These are phyloP conservation scores for Aspergillus udagawae DNA, from an alignment of 2,329 filamentous ascomycete species.

Conservation along the genomic window DNA sequence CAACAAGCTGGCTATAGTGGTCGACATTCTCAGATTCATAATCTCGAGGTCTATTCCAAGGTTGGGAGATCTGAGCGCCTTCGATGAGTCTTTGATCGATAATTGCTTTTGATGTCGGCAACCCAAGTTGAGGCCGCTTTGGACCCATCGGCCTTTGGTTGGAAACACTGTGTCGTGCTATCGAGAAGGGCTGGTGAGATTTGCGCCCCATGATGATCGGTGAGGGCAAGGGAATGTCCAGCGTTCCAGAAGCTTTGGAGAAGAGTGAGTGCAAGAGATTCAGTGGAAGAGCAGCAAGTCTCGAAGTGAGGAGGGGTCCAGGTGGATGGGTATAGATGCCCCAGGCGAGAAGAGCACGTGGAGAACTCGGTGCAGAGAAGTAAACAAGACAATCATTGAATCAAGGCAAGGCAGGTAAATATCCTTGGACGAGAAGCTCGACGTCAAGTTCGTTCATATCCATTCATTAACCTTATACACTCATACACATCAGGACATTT, in stretches of 20 bases:
- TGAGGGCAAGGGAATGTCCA: neutral
- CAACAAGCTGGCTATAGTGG: neutral
- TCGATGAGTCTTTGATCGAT: constrained; percentile 23
- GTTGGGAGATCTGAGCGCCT: constrained; percentile 15
- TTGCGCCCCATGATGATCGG: constrained; percentile 16
- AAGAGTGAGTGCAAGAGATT: neutral
- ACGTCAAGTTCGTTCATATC: neutral
- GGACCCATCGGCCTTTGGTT: constrained; percentile 8
- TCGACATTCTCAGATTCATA: neutral
- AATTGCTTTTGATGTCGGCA: constrained; percentile 8
- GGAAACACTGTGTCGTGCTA: constrained; percentile 6
- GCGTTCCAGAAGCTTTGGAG: neutral
- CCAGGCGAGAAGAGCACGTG: neutral
- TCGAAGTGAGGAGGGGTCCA: neutral
- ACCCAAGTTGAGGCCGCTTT: neutral
- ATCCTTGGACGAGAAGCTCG: neutral
- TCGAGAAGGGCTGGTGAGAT: constrained; percentile 3
- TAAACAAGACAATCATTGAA: neutral
- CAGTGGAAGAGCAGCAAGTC: neutral
- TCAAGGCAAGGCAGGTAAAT: neutral
- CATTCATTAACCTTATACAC: neutral
- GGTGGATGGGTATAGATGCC: neutral
- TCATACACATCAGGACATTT: neutral
- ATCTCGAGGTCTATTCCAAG: constrained; percentile 1
- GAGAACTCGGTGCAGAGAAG: neutral